Evolutionary conservation across 306 rosid genomes (phyloP), one percentile per base, ranked within the genome.

Genomic region (Medicago lupulina): DNA sequence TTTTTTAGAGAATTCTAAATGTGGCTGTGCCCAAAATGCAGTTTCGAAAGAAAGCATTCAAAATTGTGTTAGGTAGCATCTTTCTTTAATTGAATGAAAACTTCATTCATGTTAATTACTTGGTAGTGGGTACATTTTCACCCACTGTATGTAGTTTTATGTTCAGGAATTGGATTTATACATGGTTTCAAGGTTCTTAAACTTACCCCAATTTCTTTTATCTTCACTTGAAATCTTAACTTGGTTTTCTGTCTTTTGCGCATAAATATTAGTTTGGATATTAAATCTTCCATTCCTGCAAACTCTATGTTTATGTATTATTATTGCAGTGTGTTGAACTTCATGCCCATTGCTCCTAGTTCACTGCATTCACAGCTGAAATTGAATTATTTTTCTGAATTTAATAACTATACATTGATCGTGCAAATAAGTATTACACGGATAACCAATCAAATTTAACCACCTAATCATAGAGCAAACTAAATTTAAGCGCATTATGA

Each of bases 91-190:
- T 28, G 31, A 28, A 28, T 28, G 31, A 28, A 28, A 28, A 28
- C 31, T 28, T 4, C 31, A 28, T 14, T 8, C n/a, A 14, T 47
- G 53, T 47, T 47, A 47, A 47, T 14, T 13, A 14, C 53, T 47
- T 47, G 53, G 17, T n/a, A n/a, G n/a, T n/a, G n/a, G n/a, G n/a
- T 6, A 47, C 17, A 14, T 47, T 47, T 14, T 8, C 11, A 17
- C 14, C 25, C 25, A 28, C 59, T 53, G 6, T 53, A 53, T 53
- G 25, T 53, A 53, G 5, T 53, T 53, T 53, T 53, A 28, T 28
- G 31, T 53, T 18, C 11, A 62, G 36, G 8, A 18, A 47, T 69
- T 59, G 73, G 13, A 38, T 53, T 71, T 12, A n/a, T 70, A 55
- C 75, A 15, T 53, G 65, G 36, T 65, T 65, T 8, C 43, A 39